Percentiles rank a stretch among this genome's conserved stretches.
Evolutionary conservation across 1,284 basidiomycete genomes (phyloP).

Genomic region (Moniliophthora roreri): DNA sequence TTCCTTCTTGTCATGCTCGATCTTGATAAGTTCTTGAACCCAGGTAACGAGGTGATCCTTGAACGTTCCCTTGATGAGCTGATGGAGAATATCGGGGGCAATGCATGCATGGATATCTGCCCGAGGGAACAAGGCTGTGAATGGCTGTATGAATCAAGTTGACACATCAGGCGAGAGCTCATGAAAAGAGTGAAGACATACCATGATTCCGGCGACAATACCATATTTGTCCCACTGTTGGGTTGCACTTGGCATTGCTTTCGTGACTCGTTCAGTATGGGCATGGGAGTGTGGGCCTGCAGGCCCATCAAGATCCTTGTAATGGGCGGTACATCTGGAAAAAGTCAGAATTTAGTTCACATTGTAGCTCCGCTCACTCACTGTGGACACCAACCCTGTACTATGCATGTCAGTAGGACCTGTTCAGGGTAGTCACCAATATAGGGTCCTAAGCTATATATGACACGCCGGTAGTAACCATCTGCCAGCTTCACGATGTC

Average conservation of each 20-base stretch:
- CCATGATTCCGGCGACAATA: slow-evolving; percentile 11
- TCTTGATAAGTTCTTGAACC: slow-evolving; percentile 21
- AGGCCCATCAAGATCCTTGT: slow-evolving; percentile 13
- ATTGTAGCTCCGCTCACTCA: slow-evolving; percentile 12
- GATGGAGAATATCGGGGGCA: too few species aligned
- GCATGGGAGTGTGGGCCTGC: background rate
- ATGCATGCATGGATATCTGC: slow-evolving; percentile 28
- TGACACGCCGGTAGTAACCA: slow-evolving; percentile 22
- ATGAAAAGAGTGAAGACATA: background rate
- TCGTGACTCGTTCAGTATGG: background rate
- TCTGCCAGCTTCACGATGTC: slow-evolving; percentile 25
- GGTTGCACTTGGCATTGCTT: slow-evolving; percentile 1
- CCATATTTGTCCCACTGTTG: slow-evolving; percentile 16
- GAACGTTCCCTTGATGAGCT: too few species aligned
- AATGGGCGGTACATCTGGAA: slow-evolving; percentile 16
- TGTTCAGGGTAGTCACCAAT: slow-evolving; percentile 34
- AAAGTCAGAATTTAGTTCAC: background rate
- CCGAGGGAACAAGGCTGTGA: slow-evolving; percentile 18
- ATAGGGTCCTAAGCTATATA: slow-evolving; percentile 31
- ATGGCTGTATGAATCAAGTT: slow-evolving; percentile 10
- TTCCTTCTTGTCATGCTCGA: slow-evolving; percentile 14
- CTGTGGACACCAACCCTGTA: slow-evolving; percentile 31
- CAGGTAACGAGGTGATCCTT: too few species aligned
- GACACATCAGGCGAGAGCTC: background rate
- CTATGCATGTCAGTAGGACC: slow-evolving; percentile 18